Evolutionary conservation across 208 protist species (phyloP), one percentile per base, ranked within the genome.

Genomic region (Crithidia thermophila): DNA sequence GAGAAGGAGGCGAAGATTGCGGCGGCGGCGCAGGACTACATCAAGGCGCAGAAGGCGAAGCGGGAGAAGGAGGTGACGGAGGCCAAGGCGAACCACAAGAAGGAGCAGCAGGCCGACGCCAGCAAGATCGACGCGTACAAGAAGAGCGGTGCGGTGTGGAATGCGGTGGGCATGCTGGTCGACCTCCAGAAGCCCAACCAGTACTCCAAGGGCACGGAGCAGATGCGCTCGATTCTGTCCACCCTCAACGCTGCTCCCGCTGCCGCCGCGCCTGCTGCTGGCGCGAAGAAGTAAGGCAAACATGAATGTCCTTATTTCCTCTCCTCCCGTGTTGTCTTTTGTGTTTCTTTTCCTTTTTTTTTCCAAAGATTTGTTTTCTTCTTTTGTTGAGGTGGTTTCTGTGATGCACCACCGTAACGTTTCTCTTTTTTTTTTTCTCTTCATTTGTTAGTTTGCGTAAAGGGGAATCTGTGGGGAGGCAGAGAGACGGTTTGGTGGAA

Each of bases 161-260:
- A 50, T 43, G 77, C 72, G 27, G 83, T 95, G n/a, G 81, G 78
- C 8, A 75, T 90, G 64, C 46, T 93, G 28, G 81, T 90, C 20
- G 87, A 93, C 53, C 72, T 95, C 21, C 76, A 81, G 60, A 93
- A 88, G 70, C 77, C 87, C 9, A 95, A 93, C 71, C 67, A 70
- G 27, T 88, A 88, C 67, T 93, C 85, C 23, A 95, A 91, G 64
- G 80, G 72, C 43, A 95, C 90, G 9, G 90, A 95, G 62, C 81
- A 80, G 46, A 95, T 95, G 90, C 81, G 89, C 33, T 71, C 60
- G 23, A 80, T 94, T 50, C 63, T 94, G 5, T 73, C 61, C 25
- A 78, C 69, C 8, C 71, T 94, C 40, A 77, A 69, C 56, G 60
- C 56, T 6, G 28, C 56, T 21, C 67, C 64, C 23, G 72, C 39